Evolutionary conservation across 306 rosid species (phyloP), one percentile per base, ranked within the genome.

Genomic region (Mucuna pruriens): DNA sequence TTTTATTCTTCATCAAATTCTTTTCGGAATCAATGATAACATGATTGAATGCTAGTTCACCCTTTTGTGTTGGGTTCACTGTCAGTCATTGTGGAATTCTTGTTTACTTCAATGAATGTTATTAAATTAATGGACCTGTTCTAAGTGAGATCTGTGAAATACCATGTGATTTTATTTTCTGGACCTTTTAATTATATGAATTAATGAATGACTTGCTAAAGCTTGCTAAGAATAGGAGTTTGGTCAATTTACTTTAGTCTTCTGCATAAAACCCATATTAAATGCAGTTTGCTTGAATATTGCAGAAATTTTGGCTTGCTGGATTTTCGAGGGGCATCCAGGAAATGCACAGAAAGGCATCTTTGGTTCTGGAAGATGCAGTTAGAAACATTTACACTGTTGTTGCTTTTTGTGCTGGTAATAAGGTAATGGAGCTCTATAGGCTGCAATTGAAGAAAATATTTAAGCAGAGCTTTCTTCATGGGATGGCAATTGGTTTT

Each of bases 241-340:
- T 52, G 36, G 83, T 78, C 5, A 6, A 42, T 77, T 72, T 65
- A 45, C 49, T 73, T 29, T 46, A 66, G 44, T 73, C 64, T 76
- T 73, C 80, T 65, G 15, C 68, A 49, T 42, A 38, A 85, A 38
- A 33, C 9, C 16, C 58, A 36, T 45, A 36, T 68, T 67, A 65
- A 71, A 9, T 42, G 44, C 76, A 77, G 26, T 44, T 60, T 70
- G 12, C 45, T 71, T 83, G 48, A 83, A 87, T 84, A 75, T 84
- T 81, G 90, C 91, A 95, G 98, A 95, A 91, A 82, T 78, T 95
- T 76, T 95, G 98, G 98, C 97, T 95, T 73, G 97, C 92, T 85
- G 98, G 98, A 76, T 95, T 95, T 89, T 95, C 98, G 29, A 92
- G 97, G 90, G 98, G 98, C 38, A 95, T 95, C 72, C 98, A 95